Base-by-base conservation (phyloP, 306 rosid genomes). In the Pterocarpus macrocarpus region DNA sequence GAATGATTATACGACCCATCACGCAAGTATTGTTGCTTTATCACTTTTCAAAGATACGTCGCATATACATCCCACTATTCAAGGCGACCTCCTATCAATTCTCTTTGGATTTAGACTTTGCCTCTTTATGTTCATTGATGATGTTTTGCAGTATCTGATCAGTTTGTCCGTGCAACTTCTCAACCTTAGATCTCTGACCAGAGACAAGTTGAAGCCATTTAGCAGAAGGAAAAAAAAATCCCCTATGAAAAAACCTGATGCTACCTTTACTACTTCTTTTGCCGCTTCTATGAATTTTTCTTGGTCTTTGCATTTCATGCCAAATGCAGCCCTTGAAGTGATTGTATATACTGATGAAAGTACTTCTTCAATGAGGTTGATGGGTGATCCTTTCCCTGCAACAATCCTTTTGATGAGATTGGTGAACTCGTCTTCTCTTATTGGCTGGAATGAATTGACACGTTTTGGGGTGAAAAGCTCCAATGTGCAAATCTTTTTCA, bases 211-310 rank as follows among this genome's bases (percentile, higher is more conserved):
- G 74, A 73, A 73, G 80, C 84, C 84, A 72, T 63, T 38, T 64
- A 69, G 58, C 66, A 1, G 89, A 89, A 64, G 89, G 89, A 71
- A 82, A 89, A 82, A 89, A 45, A 87, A 8, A 65, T 85, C 83
- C 3, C 36, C 82, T 14, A 84, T 22, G 56, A 15, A 14, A 28
- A 86, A 82, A 7, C 90, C 89, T 57, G 35, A 59, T 1, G 28
- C 83, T 6, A 3, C n/a, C 5, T 8, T 5, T 0, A 17, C 0
- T 7, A 1, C 41, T 44, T 68, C 75, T 33, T 77, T 65, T 2
- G 45, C 4, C 0, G 38, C 0, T 1, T 34, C 8, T 3, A 53
- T 30, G 64, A 89, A 84, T 0, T 39, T n/a, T 7, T 82, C 87
- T 5, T 53, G 82, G 33, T 56, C 85, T 41, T 77, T 64, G 77